A percentile compares a stretch with the other conserved stretches of the same genome.
Conservation (phyloP, 2,329 filamentous ascomycete genomes). For the Trichophyton benhamiae region DNA sequence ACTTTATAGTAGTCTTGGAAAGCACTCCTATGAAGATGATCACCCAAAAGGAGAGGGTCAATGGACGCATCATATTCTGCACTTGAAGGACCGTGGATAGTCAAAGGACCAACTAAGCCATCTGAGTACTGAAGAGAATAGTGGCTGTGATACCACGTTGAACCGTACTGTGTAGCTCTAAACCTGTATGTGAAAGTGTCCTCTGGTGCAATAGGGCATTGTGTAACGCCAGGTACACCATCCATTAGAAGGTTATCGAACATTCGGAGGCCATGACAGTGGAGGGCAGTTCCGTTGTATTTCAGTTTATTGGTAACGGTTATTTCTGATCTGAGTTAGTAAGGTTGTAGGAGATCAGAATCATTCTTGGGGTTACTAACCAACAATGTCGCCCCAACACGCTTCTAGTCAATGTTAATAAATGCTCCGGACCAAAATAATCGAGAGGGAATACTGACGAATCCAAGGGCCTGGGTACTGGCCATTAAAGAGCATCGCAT, state of each 20-base stretch:
- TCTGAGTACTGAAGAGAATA: slow-evolving; percentile 19
- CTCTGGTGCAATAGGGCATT: slow-evolving; percentile 28
- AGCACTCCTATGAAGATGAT: slow-evolving; percentile 4
- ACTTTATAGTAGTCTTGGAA: slow-evolving; percentile 4
- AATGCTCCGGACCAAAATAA: background rate
- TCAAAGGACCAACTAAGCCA: slow-evolving; percentile 22
- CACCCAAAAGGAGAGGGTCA: slow-evolving; percentile 1
- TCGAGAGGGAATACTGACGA: background rate
- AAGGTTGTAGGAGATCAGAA: background rate
- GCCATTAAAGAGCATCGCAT: slow-evolving; percentile 18
- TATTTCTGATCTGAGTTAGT: slow-evolving; percentile 9
- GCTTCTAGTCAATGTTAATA: slow-evolving; percentile 17
- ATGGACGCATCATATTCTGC: slow-evolving; percentile 24
- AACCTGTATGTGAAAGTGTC: slow-evolving; percentile 23
- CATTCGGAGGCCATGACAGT: slow-evolving; percentile 23
- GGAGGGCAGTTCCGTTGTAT: slow-evolving; percentile 8
- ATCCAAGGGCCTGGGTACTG: slow-evolving; percentile 23
- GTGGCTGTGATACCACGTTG: slow-evolving; percentile 24
- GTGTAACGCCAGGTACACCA: slow-evolving; percentile 23
- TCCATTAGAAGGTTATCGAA: slow-evolving; percentile 21
- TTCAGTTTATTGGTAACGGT: slow-evolving; percentile 20
- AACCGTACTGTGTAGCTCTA: slow-evolving; percentile 20
- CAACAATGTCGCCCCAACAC: slow-evolving; percentile 24
- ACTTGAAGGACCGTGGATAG: slow-evolving; percentile 28
- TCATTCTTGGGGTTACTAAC: slow-evolving; percentile 1